These are phyloP conservation scores for Zygoascus tannicola DNA, from an alignment of 805 yeast species.

Conservation along the genomic window DNA sequence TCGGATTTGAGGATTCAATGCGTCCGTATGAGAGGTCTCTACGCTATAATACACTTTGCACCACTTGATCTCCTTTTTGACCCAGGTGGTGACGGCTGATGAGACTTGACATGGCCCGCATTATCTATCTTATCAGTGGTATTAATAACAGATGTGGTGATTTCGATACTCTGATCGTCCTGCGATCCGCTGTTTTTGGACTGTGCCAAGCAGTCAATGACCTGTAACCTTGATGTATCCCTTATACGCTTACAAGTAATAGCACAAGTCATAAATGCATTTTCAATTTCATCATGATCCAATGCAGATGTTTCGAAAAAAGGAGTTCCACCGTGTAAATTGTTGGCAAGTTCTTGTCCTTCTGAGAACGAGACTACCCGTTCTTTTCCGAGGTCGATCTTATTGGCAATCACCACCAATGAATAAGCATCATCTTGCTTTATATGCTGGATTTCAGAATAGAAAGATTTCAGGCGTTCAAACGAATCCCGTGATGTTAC, in stretches of 20 bases:
- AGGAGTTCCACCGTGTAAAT: slow-evolving; percentile 43
- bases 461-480: slow-evolving; percentile 73
- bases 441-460: slow-evolving; percentile 68
- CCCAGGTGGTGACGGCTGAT: too few relatives aligned
- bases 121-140: too few relatives aligned
- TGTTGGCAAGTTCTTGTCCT: slow-evolving; percentile 62
- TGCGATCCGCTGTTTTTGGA: too few relatives aligned
- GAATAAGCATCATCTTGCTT: slow-evolving; percentile 48
- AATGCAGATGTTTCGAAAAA: slow-evolving; percentile 94
- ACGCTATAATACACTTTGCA: too few relatives aligned
- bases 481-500: slow-evolving; percentile 79
- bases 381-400: slow-evolving; percentile 66
- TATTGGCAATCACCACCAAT: slow-evolving; percentile 82
- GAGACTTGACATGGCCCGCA: too few relatives aligned
- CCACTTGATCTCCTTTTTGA: too few relatives aligned
- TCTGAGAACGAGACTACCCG: slow-evolving; percentile 76
- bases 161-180: too few relatives aligned
- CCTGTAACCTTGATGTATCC: too few relatives aligned
- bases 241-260: slow-evolving; percentile 70
- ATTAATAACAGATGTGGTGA: too few relatives aligned
- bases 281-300: slow-evolving; percentile 81
- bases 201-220: too few relatives aligned
- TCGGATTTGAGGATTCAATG: too few relatives aligned
- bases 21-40: too few relatives aligned
- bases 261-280: slow-evolving; percentile 57